Percentiles rank a stretch among this genome's conserved stretches.
Evolutionary conservation across 345 rosid species (phyloP).

Genomic region (Brassica nigra): DNA sequence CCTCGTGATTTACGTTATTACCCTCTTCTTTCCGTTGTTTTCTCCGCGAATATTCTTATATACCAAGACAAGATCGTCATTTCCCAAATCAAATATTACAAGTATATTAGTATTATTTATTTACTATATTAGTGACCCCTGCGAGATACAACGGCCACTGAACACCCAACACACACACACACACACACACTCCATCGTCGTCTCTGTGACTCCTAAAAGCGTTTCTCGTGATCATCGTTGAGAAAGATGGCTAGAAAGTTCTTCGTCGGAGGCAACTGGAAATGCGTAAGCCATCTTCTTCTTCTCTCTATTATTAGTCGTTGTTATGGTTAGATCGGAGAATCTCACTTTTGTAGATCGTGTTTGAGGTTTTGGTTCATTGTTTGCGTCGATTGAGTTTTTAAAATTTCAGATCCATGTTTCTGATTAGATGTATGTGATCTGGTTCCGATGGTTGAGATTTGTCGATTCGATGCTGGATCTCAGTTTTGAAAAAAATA

Average conservation of each 20-base stretch:
- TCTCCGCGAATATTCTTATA: constrained; percentile 17
- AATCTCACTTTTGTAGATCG: background rate
- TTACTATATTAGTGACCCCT: constrained; percentile 30
- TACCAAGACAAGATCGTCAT: constrained; percentile 2
- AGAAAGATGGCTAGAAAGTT: constrained; percentile 70
- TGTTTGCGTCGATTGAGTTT: background rate
- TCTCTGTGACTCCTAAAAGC: background rate
- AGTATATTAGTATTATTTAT: background rate
- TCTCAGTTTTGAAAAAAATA: background rate
- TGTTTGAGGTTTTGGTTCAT: background rate
- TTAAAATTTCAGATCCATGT: background rate
- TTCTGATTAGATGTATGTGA: background rate
- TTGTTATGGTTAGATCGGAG: constrained; percentile 30
- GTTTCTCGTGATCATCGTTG: constrained; percentile 33
- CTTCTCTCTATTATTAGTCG: background rate
- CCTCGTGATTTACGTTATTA: background rate
- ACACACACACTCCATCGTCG: background rate
- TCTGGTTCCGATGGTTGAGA: background rate
- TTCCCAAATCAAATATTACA: background rate
- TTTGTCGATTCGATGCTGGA: constrained; percentile 8
- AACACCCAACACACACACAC: background rate
- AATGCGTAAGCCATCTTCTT: constrained; percentile 69
- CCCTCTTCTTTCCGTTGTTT: background rate
- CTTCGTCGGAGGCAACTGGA: constrained; percentile 98
- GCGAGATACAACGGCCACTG: constrained; percentile 30